phyloP scores from a whole-genome alignment of 768 basidiomycete genomes.

The Leccinellum rugosiceps region DNA sequence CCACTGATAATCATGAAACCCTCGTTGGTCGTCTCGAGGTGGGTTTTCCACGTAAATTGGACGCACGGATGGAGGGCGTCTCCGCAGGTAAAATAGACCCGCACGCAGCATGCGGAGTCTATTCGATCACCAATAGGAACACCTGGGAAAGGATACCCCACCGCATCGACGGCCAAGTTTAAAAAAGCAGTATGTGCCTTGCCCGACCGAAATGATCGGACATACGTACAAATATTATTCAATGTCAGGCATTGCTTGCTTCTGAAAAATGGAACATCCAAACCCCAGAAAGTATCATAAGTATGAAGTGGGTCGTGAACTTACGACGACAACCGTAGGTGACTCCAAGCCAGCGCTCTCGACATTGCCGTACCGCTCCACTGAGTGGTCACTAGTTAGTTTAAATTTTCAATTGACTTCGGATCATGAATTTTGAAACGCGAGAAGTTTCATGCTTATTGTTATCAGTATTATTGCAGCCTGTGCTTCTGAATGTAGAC shows the following conservation, averaged over 20 bases:
- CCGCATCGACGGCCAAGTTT: not conserved
- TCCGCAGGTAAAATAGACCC: not conserved
- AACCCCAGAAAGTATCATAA: not conserved
- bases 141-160: conserved; percentile 1
- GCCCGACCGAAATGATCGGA: conserved; percentile 8
- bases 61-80: conserved; percentile 2
- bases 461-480: conserved; percentile 8
- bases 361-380: conserved; percentile 20
- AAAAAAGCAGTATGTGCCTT: not conserved
- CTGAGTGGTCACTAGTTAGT: not conserved
- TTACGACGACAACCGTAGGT: not conserved
- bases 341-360: conserved; percentile 8
- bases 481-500: not conserved
- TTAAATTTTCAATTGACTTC: conserved; percentile 11
- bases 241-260: conserved; percentile 2
- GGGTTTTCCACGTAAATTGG: conserved; percentile 20
- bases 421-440: conserved; percentile 28
- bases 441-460: conserved; percentile 27
- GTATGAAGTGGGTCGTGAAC: not conserved
- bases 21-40: conserved; percentile 1
- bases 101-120: not conserved
- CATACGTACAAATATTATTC: not conserved
- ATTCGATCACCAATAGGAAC: conserved; percentile 4
- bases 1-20: conserved; percentile 6
- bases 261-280: conserved; percentile 21